Conservation (phyloP, 306 rosid species). For the Vicia faba region DNA sequence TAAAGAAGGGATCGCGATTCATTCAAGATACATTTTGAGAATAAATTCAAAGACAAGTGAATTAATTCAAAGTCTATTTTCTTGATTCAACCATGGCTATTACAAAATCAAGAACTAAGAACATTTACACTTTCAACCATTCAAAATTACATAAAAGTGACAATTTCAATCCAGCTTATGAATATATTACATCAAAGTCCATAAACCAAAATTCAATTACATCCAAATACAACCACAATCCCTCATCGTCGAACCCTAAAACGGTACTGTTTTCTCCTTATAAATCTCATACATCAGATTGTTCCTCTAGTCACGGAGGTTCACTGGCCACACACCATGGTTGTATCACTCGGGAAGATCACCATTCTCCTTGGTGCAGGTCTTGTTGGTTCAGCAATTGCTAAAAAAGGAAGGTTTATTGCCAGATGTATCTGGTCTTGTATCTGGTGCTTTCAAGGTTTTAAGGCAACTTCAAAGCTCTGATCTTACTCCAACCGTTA, state of each 20-base stretch:
- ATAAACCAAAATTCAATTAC: no score
- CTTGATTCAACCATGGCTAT: no score
- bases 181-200: no score
- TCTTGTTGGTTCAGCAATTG: constrained; percentile 79
- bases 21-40: no score
- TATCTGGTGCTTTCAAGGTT: constrained; percentile 83
- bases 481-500: constrained; percentile 55
- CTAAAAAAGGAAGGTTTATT: constrained; percentile 77
- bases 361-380: constrained; percentile 94
- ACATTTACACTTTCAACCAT: no score
- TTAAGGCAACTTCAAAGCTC: constrained; percentile 55
- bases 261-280: constrained; percentile 12
- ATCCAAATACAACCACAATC: background rate
- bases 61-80: no score
- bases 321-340: constrained; percentile 56
- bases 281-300: constrained; percentile 11
- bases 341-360: constrained; percentile 76
- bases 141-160: no score
- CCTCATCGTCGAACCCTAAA: constrained; percentile 13
- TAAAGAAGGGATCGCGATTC: no score
- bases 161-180: no score
- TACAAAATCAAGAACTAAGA: no score
- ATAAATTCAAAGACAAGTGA: no score
- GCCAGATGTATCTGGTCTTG: constrained; percentile 57
- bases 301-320: constrained; percentile 29